Evolutionary conservation across 805 yeast species (phyloP).

Genomic region (Peterozyma xylosa): DNA sequence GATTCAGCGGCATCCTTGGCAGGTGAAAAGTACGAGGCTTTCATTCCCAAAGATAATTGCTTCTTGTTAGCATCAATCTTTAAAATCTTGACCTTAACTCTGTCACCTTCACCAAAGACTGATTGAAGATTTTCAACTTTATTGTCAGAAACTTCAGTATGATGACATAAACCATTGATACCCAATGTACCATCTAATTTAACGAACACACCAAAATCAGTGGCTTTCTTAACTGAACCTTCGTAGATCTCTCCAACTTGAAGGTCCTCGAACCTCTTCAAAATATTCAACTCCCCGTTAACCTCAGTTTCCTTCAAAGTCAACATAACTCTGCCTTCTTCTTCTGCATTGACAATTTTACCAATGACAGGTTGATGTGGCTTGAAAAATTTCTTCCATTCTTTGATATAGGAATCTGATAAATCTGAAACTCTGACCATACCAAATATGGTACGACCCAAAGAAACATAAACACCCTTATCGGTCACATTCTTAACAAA

Average conservation of each 20-base stretch:
- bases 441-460: conserved; percentile 67
- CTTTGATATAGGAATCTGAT: conserved; percentile 74
- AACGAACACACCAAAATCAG: conserved; percentile 89
- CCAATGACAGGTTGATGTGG: conserved; percentile 70
- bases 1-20: conserved; percentile 17
- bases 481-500: conserved; percentile 68
- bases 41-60: conserved; percentile 84
- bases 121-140: conserved; percentile 46
- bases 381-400: conserved; percentile 77
- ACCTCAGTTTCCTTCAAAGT: conserved; percentile 79
- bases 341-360: conserved; percentile 56
- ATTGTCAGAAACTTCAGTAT: conserved; percentile 74
- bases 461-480: conserved; percentile 68
- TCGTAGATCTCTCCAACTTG: conserved; percentile 63
- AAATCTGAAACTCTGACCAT: conserved; percentile 76
- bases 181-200: conserved; percentile 67
- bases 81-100: conserved; percentile 78
- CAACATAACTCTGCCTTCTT: conserved; percentile 59
- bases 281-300: conserved; percentile 53
- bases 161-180: conserved; percentile 84
- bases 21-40: conserved; percentile 71
- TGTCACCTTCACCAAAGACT: conserved; percentile 83
- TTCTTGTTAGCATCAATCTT: conserved; percentile 56
- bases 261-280: conserved; percentile 62
- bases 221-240: conserved; percentile 70